phyloP scores from a whole-genome alignment of 23 red algal genomes.

The Gracilariopsis chorda region DNA sequence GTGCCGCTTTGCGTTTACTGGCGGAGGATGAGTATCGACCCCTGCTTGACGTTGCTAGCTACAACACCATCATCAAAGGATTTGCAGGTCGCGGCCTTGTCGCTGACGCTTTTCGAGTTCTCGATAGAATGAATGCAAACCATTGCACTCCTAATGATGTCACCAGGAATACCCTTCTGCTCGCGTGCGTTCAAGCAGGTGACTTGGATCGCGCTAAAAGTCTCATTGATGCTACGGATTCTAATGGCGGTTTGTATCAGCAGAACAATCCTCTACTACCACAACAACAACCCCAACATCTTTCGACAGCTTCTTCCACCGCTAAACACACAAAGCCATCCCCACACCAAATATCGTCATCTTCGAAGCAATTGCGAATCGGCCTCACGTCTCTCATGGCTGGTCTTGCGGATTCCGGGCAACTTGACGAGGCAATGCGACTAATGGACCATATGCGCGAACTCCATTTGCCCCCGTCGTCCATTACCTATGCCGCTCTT shows the following conservation, averaged over 20 bases:
- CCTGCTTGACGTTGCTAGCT: constrained; percentile 17
- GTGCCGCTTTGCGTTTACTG: not conserved
- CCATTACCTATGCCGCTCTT: constrained; percentile 34
- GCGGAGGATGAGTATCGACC: not conserved
- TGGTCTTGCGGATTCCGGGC: constrained; percentile 18
- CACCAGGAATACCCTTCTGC: constrained; percentile 32
- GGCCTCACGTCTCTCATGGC: constrained; percentile 14
- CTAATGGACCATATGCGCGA: constrained; percentile 29
- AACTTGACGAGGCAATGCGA: not conserved
- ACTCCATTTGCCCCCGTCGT: not conserved
- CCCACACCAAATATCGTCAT: not conserved
- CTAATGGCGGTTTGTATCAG: not conserved
- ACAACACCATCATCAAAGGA: constrained; percentile 67
- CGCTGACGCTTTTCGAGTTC: constrained; percentile 1
- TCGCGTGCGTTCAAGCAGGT: constrained; percentile 7
- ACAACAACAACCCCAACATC: not conserved
- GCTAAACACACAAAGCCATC: not conserved
- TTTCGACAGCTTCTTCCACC: not conserved
- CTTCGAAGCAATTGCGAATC: not conserved
- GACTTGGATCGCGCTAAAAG: constrained; percentile 9
- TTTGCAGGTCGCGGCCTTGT: constrained; percentile 10
- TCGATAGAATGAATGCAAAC: not conserved
- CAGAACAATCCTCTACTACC: not conserved
- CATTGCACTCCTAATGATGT: constrained; percentile 32
- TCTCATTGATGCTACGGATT: not conserved